phyloP scores from a whole-genome alignment of 139 green algal species.

The Monoraphidium neglectum region DNA sequence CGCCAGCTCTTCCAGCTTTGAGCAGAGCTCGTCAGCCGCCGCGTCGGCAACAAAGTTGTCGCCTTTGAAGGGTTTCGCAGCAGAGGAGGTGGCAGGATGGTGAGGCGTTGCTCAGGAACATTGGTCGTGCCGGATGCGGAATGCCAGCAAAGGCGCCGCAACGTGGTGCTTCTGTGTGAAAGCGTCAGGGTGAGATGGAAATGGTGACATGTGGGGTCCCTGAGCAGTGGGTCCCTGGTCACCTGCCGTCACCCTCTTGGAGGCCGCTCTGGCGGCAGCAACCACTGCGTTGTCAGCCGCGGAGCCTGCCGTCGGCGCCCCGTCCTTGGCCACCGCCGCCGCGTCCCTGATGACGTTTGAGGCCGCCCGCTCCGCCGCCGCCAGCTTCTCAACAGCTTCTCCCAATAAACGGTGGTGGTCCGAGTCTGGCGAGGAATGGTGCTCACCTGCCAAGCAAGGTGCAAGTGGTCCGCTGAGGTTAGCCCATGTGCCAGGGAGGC shows the following conservation, averaged over 20 bases:
- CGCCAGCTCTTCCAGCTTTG: slow-evolving; percentile 42
- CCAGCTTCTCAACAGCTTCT: slow-evolving; percentile 33
- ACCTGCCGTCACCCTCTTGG: not conserved
- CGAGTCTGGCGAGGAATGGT: slow-evolving; percentile 40
- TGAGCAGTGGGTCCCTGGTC: not conserved
- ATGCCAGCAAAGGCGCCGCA: not conserved
- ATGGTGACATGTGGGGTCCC: too few relatives aligned
- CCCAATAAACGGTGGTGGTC: slow-evolving; percentile 45
- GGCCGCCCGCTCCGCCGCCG: slow-evolving; percentile 38
- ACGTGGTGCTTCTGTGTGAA: not conserved
- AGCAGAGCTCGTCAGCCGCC: slow-evolving; percentile 51
- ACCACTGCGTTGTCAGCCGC: too few relatives aligned
- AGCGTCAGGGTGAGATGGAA: too few relatives aligned
- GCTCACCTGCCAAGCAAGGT: slow-evolving; percentile 26
- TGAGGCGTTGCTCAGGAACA: not conserved
- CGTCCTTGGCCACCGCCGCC: too few relatives aligned
- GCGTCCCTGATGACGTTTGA: slow-evolving; percentile 36
- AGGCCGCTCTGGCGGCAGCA: too few relatives aligned
- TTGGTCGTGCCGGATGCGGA: too few relatives aligned
- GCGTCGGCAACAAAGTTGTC: slow-evolving; percentile 51
- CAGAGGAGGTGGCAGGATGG: not conserved
- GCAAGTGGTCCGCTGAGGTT: too few relatives aligned
- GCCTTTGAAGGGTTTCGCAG: slow-evolving; percentile 1
- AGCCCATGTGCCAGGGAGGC: too few relatives aligned
- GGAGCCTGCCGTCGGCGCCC: too few relatives aligned